Evolutionary conservation across 345 rosid species (phyloP).

Genomic region (Aurinia saxatilis): DNA sequence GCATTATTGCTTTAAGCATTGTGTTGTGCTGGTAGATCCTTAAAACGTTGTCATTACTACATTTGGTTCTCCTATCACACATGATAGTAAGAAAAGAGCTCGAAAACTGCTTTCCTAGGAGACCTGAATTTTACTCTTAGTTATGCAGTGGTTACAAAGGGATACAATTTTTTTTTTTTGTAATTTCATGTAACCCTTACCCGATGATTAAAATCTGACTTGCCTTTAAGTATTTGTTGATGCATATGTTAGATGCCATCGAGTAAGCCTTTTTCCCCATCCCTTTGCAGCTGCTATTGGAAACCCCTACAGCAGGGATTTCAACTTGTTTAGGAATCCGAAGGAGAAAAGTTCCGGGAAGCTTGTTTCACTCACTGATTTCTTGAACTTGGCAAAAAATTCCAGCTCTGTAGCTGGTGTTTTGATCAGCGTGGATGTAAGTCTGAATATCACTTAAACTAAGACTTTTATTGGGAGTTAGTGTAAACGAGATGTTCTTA

Average conservation of each 20-base stretch:
- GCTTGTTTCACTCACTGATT: constrained; percentile 48
- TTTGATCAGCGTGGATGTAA: constrained; percentile 77
- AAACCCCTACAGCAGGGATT: constrained; percentile 36
- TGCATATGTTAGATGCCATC: neutral
- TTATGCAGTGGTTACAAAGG: neutral
- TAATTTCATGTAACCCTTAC: neutral
- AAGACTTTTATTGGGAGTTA: neutral
- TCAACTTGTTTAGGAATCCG: constrained; percentile 55
- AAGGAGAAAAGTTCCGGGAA: constrained; percentile 40
- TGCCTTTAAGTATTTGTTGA: neutral
- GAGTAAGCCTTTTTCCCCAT: neutral
- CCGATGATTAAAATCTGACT: neutral
- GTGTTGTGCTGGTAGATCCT: neutral
- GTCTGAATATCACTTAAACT: neutral
- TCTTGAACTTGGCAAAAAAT: constrained; percentile 55
- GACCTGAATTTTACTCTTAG: neutral
- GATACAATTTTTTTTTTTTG: too few species aligned
- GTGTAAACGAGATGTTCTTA: neutral
- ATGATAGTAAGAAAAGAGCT: neutral
- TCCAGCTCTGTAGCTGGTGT: constrained; percentile 57
- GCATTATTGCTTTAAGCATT: constrained; percentile 3
- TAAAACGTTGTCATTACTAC: neutral
- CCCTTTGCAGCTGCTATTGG: constrained; percentile 50
- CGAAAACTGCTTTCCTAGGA: neutral
- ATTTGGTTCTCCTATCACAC: neutral